A percentile compares a stretch with the other conserved stretches of the same genome.
Conservation (phyloP, 805 yeast genomes). For the Cyberlindnera euphorbiae region DNA sequence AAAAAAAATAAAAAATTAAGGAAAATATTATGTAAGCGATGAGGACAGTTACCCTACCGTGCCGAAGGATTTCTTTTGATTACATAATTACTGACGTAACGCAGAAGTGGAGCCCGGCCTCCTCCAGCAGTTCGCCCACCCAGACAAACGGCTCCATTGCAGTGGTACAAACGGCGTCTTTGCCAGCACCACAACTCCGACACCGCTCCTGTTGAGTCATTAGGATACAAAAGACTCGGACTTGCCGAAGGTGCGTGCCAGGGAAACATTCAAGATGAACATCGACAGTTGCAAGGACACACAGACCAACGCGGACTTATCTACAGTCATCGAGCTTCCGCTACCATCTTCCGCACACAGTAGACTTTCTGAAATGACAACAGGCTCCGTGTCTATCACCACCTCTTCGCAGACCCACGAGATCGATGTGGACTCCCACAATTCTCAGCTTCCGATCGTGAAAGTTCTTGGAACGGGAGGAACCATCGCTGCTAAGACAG, state of each 20-base stretch:
- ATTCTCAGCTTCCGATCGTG: conserved; percentile 27
- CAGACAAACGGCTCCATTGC: background rate
- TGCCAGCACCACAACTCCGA: background rate
- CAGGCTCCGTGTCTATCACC: conserved; percentile 22
- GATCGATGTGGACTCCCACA: conserved; percentile 23
- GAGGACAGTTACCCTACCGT: conserved; percentile 7
- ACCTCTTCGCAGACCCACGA: conserved; percentile 23
- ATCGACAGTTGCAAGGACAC: conserved; percentile 11
- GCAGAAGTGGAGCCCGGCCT: too few relatives aligned
- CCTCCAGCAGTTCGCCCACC: too few relatives aligned
- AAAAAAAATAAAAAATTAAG: conserved; percentile 4
- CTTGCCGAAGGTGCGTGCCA: too few relatives aligned
- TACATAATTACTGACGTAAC: background rate
- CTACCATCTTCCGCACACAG: too few relatives aligned
- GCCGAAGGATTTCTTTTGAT: background rate
- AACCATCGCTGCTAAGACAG: conserved; percentile 53
- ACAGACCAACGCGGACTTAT: conserved; percentile 5
- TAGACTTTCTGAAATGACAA: too few relatives aligned
- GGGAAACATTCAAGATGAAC: too few relatives aligned
- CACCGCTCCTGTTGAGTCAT: background rate
- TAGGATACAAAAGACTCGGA: too few relatives aligned
- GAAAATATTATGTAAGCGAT: conserved; percentile 11
- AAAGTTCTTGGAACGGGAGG: conserved; percentile 59
- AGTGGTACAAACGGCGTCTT: conserved; percentile 2
- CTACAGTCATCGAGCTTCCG: conserved; percentile 1